Conservation (phyloP, 306 rosid species). For the Quercus gilva region DNA sequence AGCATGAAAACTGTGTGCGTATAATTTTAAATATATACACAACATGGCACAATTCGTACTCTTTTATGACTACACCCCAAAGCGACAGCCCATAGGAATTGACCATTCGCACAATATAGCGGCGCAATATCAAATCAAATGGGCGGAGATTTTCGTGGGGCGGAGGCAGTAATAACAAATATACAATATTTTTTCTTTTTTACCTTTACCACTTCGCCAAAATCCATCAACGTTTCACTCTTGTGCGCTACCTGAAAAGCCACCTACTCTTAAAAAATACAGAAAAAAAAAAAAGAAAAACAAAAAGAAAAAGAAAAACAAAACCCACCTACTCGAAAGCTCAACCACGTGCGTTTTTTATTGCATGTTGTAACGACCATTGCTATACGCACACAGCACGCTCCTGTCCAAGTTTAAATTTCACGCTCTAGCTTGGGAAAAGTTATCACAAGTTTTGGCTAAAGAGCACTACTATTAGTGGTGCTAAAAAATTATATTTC, state of each 20-base stretch:
- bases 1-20: background rate
- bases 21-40: slow-evolving; percentile 2
- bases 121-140: background rate
- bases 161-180: background rate
- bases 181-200: background rate
- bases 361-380: background rate
- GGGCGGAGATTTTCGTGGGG: slow-evolving; percentile 11
- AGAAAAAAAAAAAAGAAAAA: no score
- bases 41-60: background rate
- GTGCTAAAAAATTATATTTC: no score
- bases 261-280: background rate
- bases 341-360: background rate
- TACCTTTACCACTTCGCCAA: background rate
- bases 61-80: background rate
- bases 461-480: accelerated
- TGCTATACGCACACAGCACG: background rate
- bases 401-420: background rate
- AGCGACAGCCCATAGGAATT: slow-evolving; percentile 35
- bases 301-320: no score
- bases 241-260: background rate
- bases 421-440: background rate
- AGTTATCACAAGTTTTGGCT: no score
- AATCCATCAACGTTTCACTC: background rate
- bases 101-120: background rate
- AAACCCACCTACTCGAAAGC: no score